Evolutionary conservation across 2,329 filamentous ascomycete genomes (phyloP), one percentile per base, ranked within the genome.

Genomic region (Amauroascus verrucosus): DNA sequence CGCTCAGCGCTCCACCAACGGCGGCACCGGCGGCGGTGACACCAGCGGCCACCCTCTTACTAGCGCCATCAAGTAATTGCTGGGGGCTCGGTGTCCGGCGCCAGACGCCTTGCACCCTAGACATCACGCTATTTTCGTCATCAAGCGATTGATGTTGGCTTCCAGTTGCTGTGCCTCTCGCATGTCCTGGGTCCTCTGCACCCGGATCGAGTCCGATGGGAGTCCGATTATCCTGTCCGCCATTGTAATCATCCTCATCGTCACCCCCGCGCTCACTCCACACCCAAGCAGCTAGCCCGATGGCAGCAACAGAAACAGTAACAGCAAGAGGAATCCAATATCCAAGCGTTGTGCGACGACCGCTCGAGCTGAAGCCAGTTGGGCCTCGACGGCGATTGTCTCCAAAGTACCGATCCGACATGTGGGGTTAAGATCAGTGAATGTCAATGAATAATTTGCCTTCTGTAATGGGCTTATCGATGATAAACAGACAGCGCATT

Each of bases 241-340:
- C 72, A 52, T 75, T 72, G 51, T 82, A 77, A 54, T 80, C 77
- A 51, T 82, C 79, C 26, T 89, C 84, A 51, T 88, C 84, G 55
- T 84, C 80, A 60, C 86, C 84, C 64, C 78, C 81, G 63, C 88
- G 84, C 72, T 95, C 89, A 68, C 86, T 94, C 89, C 89, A 95
- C 56, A 90, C 82, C 91, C 91, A 97, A 54, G 88, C 88, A 50
- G 84, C 90, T 46, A 95, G 73, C 32, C 90, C 89, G 53, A 86
- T 83, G 20, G 90, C 88, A 56, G 91, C 91, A 61, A 94, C 82
- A 45, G 88, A 90, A 55, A 95, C 82, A 48, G 90, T 96, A 59
- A 95, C 72, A 59, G 83, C 84, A 54, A 97, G 78, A 58, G 91
- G 91, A 56, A 95, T 81, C 88, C 90, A 96, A 72, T 94, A 91